Evolutionary conservation across 345 rosid genomes (phyloP).

Genomic region (Punica granatum): DNA sequence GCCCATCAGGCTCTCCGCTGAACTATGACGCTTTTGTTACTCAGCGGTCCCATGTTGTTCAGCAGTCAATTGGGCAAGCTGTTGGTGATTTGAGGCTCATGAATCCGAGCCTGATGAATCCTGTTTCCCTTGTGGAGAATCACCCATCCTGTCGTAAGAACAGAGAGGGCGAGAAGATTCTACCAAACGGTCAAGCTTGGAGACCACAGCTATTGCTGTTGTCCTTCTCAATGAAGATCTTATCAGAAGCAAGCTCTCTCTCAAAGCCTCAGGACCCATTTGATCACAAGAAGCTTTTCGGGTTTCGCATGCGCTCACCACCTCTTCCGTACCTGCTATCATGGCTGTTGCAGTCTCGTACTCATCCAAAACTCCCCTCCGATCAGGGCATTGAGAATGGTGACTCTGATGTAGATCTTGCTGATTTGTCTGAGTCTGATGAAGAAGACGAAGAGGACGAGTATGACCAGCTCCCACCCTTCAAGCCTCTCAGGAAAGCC

Average conservation of each 20-base stretch:
- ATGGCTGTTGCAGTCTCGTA: slow-evolving; percentile 87
- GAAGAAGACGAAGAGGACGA: slow-evolving; percentile 82
- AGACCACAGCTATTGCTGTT: slow-evolving; percentile 71
- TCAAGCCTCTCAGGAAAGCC: slow-evolving; percentile 71
- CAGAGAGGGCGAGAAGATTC: slow-evolving; percentile 81
- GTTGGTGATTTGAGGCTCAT: slow-evolving; percentile 85
- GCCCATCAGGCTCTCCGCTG: slow-evolving; percentile 81
- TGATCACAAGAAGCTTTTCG: slow-evolving; percentile 78
- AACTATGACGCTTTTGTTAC: slow-evolving; percentile 87
- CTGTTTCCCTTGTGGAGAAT: slow-evolving; percentile 86
- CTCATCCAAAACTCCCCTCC: slow-evolving; percentile 70
- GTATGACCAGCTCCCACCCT: slow-evolving; percentile 90
- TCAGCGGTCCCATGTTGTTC: slow-evolving; percentile 87
- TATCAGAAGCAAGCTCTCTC: slow-evolving; percentile 70
- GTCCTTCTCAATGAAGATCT: slow-evolving; percentile 75
- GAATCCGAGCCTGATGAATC: slow-evolving; percentile 90
- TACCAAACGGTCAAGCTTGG: slow-evolving; percentile 89
- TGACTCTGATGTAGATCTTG: slow-evolving; percentile 78
- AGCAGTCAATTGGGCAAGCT: slow-evolving; percentile 89
- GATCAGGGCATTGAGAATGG: slow-evolving; percentile 77
- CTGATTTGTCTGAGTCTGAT: slow-evolving; percentile 72
- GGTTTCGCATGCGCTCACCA: slow-evolving; percentile 75
- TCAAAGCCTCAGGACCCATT: slow-evolving; percentile 76
- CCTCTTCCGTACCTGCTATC: slow-evolving; percentile 93
- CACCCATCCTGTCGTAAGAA: slow-evolving; percentile 81